Percentiles rank a stretch among this genome's conserved stretches.
phyloP scores from a whole-genome alignment of 2,329 filamentous ascomycete genomes.

The Phialophora chinensis region DNA sequence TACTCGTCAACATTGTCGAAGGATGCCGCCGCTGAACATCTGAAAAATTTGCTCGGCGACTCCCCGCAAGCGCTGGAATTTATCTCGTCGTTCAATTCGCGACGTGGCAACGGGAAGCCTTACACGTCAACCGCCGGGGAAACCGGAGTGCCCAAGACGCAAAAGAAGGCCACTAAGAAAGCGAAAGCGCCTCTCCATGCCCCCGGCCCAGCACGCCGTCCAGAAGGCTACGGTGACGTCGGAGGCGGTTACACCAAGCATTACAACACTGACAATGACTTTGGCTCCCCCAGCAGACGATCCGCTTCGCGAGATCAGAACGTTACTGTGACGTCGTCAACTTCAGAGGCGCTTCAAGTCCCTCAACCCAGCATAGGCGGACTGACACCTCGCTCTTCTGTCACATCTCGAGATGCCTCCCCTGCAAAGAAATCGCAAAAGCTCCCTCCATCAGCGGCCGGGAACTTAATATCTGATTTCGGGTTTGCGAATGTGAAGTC shows the following conservation, averaged over 20 bases:
- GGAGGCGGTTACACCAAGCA: conserved; percentile 78
- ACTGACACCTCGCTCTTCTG: conserved; percentile 46
- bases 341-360: conserved; percentile 55
- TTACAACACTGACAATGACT: conserved; percentile 46
- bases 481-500: conserved; percentile 62
- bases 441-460: conserved; percentile 70
- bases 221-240: conserved; percentile 68
- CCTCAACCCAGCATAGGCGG: conserved; percentile 49
- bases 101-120: conserved; percentile 49
- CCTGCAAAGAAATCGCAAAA: conserved; percentile 50
- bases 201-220: conserved; percentile 64
- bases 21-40: conserved; percentile 78
- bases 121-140: conserved; percentile 5
- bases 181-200: conserved; percentile 67
- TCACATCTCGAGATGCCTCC: conserved; percentile 53
- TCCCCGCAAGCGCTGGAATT: conserved; percentile 76
- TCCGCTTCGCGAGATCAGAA: background rate
- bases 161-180: conserved; percentile 60
- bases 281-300: conserved; percentile 38
- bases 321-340: conserved; percentile 54
- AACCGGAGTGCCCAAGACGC: conserved; percentile 38
- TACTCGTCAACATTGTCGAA: conserved; percentile 80
- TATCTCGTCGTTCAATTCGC: conserved; percentile 76
- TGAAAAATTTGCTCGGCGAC: conserved; percentile 86
- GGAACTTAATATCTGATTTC: conserved; percentile 80